Base-by-base conservation (phyloP, 2,329 filamentous ascomycete species). In the Arthroderma sp. region DNA sequence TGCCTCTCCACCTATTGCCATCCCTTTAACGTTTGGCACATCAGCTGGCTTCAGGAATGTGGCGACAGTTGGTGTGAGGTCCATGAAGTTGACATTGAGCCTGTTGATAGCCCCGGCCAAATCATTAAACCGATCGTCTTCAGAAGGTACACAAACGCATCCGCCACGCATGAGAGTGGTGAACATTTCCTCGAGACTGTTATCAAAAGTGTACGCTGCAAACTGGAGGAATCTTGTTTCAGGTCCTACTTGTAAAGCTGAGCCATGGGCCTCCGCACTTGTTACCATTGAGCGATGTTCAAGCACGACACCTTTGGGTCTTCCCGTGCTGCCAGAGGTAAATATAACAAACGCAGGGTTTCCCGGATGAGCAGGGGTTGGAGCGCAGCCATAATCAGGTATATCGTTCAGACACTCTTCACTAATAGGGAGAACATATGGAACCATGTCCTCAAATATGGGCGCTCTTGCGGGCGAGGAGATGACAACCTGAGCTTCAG, bases 241-340 rank as follows among this genome's bases (percentile, higher is more conserved):
- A 10, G 47, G 43, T 7, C 43, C 49, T 29, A 77, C 58, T 0
- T 69, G 66, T 0, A 64, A 56, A 0, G 68, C 72, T 47, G 77
- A 72, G 0, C 66, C 65, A 3, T 50, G 49, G 10, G 49, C 49
- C 41, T 67, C 53, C 38, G 52, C 54, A 28, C 49, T 54, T 31
- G 43, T 52, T 29, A 52, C 57, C 45, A 49, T 55, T 33, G 49
- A 54, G 36, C 65, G 60, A 62, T 94, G 86, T 2, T 76, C 81
- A 27, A 93, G 69, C 71, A 83, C 80, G 9, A 93, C 85, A 4
- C 85, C 86, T 61, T 94, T 94, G 1, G 86, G 85, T 42, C 84
- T 67, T 1, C 87, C 86, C 0, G 87, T 94, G 0, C 86, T 94
- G 6, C 87, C 87, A 6, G 80, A 85, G 43, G 79, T 84, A 60